Percentiles rank a stretch among this genome's conserved stretches.
Evolutionary conservation across 352 stramenopile genomes (phyloP).

Genomic region (Thraustochytrium aureum): DNA sequence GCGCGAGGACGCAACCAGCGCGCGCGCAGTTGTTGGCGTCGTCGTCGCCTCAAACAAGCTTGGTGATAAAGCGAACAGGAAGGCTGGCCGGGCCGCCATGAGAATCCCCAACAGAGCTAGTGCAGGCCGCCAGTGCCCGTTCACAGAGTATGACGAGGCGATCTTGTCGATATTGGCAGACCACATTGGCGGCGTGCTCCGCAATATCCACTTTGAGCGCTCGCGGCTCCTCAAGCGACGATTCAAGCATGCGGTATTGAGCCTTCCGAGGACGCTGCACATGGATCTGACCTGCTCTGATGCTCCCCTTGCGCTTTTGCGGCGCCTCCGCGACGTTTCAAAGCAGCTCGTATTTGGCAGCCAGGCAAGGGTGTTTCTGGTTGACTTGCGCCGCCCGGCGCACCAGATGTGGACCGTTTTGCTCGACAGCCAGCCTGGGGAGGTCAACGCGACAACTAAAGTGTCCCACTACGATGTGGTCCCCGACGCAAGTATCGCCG

Average conservation of each 20-base stretch:
- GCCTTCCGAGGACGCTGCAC: not conserved
- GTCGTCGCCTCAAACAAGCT: not conserved
- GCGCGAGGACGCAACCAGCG: not conserved
- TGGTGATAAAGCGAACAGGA: not conserved
- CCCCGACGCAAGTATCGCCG: not conserved
- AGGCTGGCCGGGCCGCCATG: not conserved
- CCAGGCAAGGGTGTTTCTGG: not conserved
- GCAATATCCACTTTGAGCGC: not conserved
- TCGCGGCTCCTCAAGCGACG: not conserved
- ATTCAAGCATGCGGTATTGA: not conserved
- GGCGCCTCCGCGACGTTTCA: not conserved
- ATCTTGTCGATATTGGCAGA: not conserved
- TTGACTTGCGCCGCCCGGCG: not conserved
- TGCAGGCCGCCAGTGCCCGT: not conserved
- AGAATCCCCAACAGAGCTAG: not conserved
- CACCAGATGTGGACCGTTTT: not conserved
- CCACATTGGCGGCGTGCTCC: not conserved
- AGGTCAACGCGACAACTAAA: too few species aligned
- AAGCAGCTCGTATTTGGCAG: slow-evolving; percentile 1
- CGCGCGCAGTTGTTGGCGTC: not conserved
- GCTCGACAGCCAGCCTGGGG: not conserved
- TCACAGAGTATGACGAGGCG: slow-evolving; percentile 8
- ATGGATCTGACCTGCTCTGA: not conserved
- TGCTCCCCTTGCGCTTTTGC: not conserved
- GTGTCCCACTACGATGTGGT: not conserved